Evolutionary conservation across 768 basidiomycete genomes (phyloP).

Genomic region (Ramaria sp.): DNA sequence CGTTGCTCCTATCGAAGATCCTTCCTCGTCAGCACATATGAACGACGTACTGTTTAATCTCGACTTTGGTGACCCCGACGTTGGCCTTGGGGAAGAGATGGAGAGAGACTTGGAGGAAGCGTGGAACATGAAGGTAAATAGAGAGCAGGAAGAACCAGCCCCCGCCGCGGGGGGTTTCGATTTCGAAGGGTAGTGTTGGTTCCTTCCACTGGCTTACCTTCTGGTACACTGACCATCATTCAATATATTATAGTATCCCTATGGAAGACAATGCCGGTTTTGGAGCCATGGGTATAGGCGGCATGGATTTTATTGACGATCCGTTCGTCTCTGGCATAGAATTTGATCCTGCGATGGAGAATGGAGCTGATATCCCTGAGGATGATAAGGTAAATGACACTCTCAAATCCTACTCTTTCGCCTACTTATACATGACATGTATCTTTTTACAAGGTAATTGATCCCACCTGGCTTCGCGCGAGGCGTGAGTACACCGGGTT

Average conservation of each 20-base stretch:
- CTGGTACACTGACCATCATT: not conserved
- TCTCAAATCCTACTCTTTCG: not conserved
- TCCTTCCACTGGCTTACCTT: not conserved
- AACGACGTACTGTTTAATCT: constrained; percentile 36
- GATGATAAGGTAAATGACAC: not conserved
- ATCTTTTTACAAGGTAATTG: not conserved
- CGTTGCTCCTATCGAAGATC: constrained; percentile 19
- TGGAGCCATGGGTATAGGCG: not conserved
- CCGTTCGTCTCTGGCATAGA: not conserved
- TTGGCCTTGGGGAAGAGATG: constrained; percentile 53
- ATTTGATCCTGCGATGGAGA: not conserved
- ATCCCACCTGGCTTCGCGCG: not conserved
- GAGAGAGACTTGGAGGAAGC: constrained; percentile 65
- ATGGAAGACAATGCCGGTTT: not conserved
- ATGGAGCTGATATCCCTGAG: not conserved
- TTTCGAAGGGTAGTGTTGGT: not conserved
- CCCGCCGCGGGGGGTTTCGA: not conserved
- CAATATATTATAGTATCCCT: not conserved
- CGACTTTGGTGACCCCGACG: constrained; percentile 39
- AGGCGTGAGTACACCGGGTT: not conserved
- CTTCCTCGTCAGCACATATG: constrained; percentile 41
- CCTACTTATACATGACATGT: not conserved
- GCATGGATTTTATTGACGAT: not conserved
- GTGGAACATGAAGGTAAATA: constrained; percentile 33
- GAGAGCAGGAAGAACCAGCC: constrained; percentile 9